These are phyloP conservation scores for Porcisia deanei DNA, from an alignment of 208 protist genomes.

Conservation along the genomic window DNA sequence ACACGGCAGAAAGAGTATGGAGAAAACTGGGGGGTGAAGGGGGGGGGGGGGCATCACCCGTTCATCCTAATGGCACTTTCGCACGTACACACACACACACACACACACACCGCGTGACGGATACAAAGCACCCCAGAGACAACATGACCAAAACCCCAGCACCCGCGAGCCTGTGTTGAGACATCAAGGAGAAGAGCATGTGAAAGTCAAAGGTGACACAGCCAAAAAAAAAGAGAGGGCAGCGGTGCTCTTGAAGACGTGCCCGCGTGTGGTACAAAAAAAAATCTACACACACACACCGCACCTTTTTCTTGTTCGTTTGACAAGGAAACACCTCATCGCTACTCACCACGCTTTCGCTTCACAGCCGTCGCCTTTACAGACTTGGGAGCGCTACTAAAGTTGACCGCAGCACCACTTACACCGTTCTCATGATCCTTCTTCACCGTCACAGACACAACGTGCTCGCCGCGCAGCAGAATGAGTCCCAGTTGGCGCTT, in stretches of 20 bases:
- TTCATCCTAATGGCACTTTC: neutral
- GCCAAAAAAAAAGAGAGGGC: too few species aligned
- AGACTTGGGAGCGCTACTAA: conserved; percentile 45
- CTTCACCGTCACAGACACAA: conserved; percentile 77
- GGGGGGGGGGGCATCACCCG: neutral
- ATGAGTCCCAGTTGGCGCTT: conserved; percentile 71
- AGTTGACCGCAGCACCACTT: conserved; percentile 13
- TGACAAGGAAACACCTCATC: neutral
- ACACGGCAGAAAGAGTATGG: too few species aligned
- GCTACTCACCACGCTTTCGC: conserved; percentile 31
- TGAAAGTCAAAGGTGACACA: too few species aligned
- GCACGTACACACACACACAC: too few species aligned
- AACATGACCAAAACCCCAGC: too few species aligned
- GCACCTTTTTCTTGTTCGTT: too few species aligned
- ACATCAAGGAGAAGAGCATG: too few species aligned
- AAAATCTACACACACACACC: neutral
- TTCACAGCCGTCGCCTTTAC: conserved; percentile 45
- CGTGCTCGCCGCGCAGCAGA: conserved; percentile 82
- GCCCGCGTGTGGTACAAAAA: neutral
- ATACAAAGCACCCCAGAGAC: too few species aligned
- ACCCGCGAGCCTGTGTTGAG: too few species aligned
- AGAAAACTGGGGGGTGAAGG: too few species aligned
- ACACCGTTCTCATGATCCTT: conserved; percentile 23
- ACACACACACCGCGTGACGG: too few species aligned
- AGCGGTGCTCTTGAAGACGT: too few species aligned